These are phyloP conservation scores for Tricholomella constricta DNA, from an alignment of 768 basidiomycete genomes.

Conservation along the genomic window DNA sequence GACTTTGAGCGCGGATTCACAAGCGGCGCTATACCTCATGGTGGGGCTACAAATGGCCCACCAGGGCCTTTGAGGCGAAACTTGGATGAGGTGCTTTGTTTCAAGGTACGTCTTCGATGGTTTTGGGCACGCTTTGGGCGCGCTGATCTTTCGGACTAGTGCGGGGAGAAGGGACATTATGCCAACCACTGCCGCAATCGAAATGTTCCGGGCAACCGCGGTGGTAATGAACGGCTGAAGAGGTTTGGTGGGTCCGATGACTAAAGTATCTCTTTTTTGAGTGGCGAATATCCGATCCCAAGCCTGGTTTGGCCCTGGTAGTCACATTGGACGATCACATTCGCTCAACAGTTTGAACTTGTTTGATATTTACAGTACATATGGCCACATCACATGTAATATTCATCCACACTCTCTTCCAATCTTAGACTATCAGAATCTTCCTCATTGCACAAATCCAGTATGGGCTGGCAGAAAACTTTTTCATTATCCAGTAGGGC, in stretches of 20 bases:
- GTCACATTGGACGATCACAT: not conserved
- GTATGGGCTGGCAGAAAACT: conserved; percentile 90
- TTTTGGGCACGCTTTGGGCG: conserved; percentile 1
- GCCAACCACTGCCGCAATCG: conserved; percentile 92
- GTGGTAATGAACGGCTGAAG: conserved; percentile 68
- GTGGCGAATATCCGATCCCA: not conserved
- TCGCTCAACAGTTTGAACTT: not conserved
- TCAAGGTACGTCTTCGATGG: conserved; percentile 58
- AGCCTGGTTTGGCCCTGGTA: not conserved
- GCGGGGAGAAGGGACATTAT: conserved; percentile 92
- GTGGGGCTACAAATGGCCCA: conserved; percentile 26
- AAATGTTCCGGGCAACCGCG: conserved; percentile 89
- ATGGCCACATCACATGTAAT: too few species aligned
- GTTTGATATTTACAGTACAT: not conserved
- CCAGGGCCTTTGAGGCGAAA: conserved; percentile 60
- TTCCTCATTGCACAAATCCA: not conserved
- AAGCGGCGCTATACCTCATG: conserved; percentile 29
- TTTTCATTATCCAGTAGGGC: conserved; percentile 59
- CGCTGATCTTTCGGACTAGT: conserved; percentile 45
- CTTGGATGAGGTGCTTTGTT: conserved; percentile 82
- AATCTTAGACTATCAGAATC: not conserved
- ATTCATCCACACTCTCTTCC: not conserved
- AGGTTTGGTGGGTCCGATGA: conserved; percentile 35
- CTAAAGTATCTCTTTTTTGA: not conserved
- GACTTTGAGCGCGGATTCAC: conserved; percentile 66